Conservation (phyloP, 306 rosid genomes). For the Acmispon strigosus region DNA sequence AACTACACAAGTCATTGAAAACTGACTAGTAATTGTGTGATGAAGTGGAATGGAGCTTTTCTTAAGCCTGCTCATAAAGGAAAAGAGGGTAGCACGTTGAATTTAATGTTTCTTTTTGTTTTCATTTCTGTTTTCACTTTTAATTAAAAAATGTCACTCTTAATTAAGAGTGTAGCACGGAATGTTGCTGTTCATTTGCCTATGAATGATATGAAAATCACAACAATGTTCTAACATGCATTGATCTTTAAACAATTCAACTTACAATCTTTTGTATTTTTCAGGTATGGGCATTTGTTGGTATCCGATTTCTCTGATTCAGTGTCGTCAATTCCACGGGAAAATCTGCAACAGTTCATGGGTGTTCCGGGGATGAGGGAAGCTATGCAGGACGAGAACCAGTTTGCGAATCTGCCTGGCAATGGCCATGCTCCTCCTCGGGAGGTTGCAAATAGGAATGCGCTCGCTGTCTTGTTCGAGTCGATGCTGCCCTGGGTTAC, state of each 20-base stretch:
- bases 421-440: constrained; percentile 54
- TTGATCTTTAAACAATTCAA: background rate
- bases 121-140: too few species aligned
- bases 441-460: constrained; percentile 55
- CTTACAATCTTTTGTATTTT: constrained; percentile 22
- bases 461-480: constrained; percentile 78
- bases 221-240: background rate
- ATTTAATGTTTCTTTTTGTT: background rate
- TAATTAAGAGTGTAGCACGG: too few species aligned
- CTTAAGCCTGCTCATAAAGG: background rate
- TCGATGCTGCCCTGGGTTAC: constrained; percentile 94
- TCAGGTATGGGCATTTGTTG: constrained; percentile 80
- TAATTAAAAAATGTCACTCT: too few species aligned
- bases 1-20: background rate
- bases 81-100: background rate
- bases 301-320: constrained; percentile 87
- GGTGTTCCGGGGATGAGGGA: constrained; percentile 61
- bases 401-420: constrained; percentile 43
- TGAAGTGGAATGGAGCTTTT: background rate
- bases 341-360: constrained; percentile 73
- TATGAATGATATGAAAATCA: background rate
- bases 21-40: background rate
- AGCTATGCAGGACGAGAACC: constrained; percentile 41
- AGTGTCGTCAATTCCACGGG: constrained; percentile 69
- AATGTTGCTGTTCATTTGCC: background rate